Percentiles rank a stretch among this genome's conserved stretches.
phyloP scores from a whole-genome alignment of 257 asterid genomes.

The Gardenia jasminoides region DNA sequence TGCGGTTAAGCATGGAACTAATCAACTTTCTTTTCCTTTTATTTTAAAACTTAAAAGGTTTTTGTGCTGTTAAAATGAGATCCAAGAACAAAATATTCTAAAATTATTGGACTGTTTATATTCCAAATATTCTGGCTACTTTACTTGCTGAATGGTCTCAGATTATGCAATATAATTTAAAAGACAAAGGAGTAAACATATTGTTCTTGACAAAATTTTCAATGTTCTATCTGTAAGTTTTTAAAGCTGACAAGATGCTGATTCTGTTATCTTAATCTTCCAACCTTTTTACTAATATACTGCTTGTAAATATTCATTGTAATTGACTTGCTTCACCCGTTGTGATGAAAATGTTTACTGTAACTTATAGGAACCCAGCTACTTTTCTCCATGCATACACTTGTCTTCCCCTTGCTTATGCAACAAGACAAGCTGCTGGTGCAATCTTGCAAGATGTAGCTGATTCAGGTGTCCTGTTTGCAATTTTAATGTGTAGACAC shows the following conservation, averaged over 20 bases:
- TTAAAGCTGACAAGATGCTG: background rate
- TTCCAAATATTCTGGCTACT: background rate
- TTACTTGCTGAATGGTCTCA: background rate
- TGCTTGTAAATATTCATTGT: background rate
- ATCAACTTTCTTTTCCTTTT: background rate
- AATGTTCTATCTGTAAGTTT: background rate
- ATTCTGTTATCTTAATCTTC: background rate
- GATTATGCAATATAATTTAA: background rate
- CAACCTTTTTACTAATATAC: background rate
- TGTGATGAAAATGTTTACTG: background rate
- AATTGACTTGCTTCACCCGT: background rate
- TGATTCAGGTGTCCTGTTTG: conserved; percentile 85
- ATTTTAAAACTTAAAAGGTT: background rate
- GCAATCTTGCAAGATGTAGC: conserved; percentile 91
- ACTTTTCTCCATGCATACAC: conserved; percentile 95
- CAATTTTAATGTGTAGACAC: conserved; percentile 91
- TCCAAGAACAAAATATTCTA: background rate
- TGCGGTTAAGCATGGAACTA: background rate
- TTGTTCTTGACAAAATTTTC: background rate
- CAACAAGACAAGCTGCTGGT: conserved; percentile 93
- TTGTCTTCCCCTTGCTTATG: conserved; percentile 83
- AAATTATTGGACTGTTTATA: background rate
- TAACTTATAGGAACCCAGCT: conserved; percentile 80
- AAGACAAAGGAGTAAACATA: background rate
- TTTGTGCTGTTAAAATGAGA: background rate